phyloP scores from a whole-genome alignment of 106 monocot species.

The Triglochin maritima region DNA sequence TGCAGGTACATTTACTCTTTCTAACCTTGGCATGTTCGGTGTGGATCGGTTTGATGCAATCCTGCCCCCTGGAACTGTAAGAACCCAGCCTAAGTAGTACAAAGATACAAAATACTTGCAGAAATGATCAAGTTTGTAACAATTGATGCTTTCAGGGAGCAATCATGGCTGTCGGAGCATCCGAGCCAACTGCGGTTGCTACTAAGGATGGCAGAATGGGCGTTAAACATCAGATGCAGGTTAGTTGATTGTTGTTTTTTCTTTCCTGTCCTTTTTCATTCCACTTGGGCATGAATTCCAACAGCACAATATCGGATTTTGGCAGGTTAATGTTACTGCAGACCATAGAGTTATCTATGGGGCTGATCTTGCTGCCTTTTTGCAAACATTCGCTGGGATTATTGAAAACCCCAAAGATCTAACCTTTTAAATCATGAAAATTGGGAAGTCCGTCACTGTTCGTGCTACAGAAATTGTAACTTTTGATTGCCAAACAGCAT shows the following conservation, averaged over 20 bases:
- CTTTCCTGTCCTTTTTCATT: not conserved
- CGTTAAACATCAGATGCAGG: conserved; percentile 81
- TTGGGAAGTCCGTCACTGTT: not conserved
- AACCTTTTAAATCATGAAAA: conserved; percentile 26
- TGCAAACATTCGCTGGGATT: conserved; percentile 63
- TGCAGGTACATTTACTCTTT: conserved; percentile 75
- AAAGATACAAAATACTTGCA: not conserved
- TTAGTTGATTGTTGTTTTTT: conserved; percentile 1
- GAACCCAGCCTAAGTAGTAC: not conserved
- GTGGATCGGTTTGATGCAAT: conserved; percentile 87
- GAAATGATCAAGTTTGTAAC: too few species aligned
- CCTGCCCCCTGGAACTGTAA: conserved; percentile 75
- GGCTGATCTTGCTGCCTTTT: conserved; percentile 75
- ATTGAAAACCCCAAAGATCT: conserved; percentile 86
- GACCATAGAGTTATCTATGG: conserved; percentile 83
- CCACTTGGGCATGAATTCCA: not conserved
- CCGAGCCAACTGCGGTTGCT: conserved; percentile 56
- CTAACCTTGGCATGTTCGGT: conserved; percentile 90
- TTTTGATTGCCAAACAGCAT: not conserved
- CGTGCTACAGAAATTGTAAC: not conserved
- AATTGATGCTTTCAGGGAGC: conserved; percentile 40
- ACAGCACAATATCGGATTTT: not conserved
- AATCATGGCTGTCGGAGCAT: conserved; percentile 91
- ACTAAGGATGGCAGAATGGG: conserved; percentile 66
- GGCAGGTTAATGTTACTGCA: conserved; percentile 88